Percentiles rank a stretch among this genome's conserved stretches.
Conservation (phyloP, 2,329 filamentous ascomycete genomes). For the Aspergillus sp. region DNA sequence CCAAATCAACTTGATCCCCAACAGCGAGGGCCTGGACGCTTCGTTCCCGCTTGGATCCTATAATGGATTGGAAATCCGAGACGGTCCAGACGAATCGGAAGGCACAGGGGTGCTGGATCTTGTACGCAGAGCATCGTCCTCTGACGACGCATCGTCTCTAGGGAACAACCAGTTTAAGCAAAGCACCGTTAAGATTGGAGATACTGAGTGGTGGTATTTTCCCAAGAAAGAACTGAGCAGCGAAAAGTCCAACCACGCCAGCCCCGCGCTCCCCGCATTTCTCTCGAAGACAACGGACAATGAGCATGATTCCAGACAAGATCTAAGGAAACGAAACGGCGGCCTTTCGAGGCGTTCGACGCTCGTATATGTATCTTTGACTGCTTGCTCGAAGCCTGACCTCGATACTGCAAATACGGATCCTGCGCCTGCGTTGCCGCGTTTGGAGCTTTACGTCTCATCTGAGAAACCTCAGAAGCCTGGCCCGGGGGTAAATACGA, state of each 20-base stretch:
- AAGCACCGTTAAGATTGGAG: slow-evolving; percentile 59
- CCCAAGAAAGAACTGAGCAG: slow-evolving; percentile 51
- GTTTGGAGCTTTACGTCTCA: slow-evolving; percentile 75
- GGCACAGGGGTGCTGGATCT: slow-evolving; percentile 37
- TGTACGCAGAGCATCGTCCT: slow-evolving; percentile 51
- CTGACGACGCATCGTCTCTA: slow-evolving; percentile 43
- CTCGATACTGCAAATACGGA: slow-evolving; percentile 37
- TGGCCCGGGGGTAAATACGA: slow-evolving; percentile 51
- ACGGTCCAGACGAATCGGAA: slow-evolving; percentile 23
- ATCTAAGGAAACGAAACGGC: slow-evolving; percentile 14
- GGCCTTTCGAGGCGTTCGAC: slow-evolving; percentile 29
- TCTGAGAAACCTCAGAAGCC: slow-evolving; percentile 60
- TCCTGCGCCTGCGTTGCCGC: slow-evolving; percentile 52
- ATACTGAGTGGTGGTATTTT: slow-evolving; percentile 61
- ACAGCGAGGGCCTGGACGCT: slow-evolving; percentile 27
- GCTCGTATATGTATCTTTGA: slow-evolving; percentile 75
- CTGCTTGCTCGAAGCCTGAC: slow-evolving; percentile 74
- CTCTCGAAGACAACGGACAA: slow-evolving; percentile 16
- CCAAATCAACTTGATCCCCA: slow-evolving; percentile 43
- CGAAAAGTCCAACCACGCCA: slow-evolving; percentile 29
- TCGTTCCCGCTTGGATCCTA: slow-evolving; percentile 22
- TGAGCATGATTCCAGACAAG: slow-evolving; percentile 11
- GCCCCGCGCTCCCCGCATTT: slow-evolving; percentile 26
- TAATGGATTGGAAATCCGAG: slow-evolving; percentile 26
- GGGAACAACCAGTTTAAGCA: slow-evolving; percentile 61